phyloP scores from a whole-genome alignment of 192 early-diverging fungal species.

The Diversispora epigaea region DNA sequence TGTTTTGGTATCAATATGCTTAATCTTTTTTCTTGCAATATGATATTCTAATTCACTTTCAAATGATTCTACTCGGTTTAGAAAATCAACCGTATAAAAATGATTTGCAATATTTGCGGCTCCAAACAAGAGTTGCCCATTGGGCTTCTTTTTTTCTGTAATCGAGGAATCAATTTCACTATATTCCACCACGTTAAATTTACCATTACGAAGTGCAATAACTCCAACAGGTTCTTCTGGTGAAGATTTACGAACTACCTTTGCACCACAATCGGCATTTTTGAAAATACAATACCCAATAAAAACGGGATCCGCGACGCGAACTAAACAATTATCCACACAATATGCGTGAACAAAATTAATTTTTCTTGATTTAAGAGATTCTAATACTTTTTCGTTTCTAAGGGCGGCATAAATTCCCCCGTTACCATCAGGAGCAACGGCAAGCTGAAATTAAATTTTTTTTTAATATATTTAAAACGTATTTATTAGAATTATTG shows the following conservation, averaged over 20 bases:
- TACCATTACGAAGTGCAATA: constrained; percentile 82
- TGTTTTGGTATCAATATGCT: constrained; percentile 74
- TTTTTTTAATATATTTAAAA: constrained; percentile 77
- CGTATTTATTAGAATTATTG: constrained; percentile 74
- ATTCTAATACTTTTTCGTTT: constrained; percentile 74
- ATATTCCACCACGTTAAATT: constrained; percentile 93
- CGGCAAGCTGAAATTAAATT: constrained; percentile 69
- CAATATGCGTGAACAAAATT: constrained; percentile 93
- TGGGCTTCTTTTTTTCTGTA: constrained; percentile 64
- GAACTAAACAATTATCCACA: constrained; percentile 97
- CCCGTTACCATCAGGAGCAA: constrained; percentile 88
- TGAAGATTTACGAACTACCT: constrained; percentile 85
- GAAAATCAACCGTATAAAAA: constrained; percentile 92
- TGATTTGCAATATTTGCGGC: constrained; percentile 99
- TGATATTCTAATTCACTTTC: constrained; percentile 91
- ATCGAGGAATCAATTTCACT: constrained; percentile 84
- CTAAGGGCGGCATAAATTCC: constrained; percentile 95
- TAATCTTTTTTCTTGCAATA: constrained; percentile 98
- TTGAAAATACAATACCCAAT: constrained; percentile 89
- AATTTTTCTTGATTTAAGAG: constrained; percentile 80
- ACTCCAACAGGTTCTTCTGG: constrained; percentile 94
- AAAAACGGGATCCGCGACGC: constrained; percentile 95
- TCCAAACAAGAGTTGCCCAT: constrained; percentile 76
- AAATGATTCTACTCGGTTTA: constrained; percentile 80
- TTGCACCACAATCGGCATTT: constrained; percentile 91